Percentiles rank a stretch among this genome's conserved stretches.
Evolutionary conservation across 805 yeast species (phyloP).

Genomic region (Candida hungchunana): DNA sequence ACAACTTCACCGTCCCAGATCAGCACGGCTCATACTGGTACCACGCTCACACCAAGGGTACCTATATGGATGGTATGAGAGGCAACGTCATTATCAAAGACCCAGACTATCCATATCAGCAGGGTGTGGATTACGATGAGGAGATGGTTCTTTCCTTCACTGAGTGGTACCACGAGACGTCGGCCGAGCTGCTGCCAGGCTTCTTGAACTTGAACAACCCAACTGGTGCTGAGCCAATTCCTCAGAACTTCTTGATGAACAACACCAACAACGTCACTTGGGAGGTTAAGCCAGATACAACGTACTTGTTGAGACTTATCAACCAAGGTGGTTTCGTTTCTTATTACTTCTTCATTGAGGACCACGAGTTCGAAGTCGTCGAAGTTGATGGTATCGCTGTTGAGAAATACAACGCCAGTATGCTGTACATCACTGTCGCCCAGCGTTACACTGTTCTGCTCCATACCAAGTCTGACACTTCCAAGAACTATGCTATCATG

Average conservation of each 20-base stretch:
- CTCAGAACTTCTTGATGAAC: constrained; percentile 73
- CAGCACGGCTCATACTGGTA: constrained; percentile 96
- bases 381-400: constrained; percentile 92
- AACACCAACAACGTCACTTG: constrained; percentile 76
- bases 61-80: constrained; percentile 92
- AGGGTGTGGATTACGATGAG: constrained; percentile 61
- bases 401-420: constrained; percentile 64
- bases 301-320: constrained; percentile 75
- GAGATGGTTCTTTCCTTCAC: constrained; percentile 64
- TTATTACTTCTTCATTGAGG: constrained; percentile 85
- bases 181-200: constrained; percentile 42
- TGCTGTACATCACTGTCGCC: constrained; percentile 81
- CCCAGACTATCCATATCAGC: constrained; percentile 48
- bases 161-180: constrained; percentile 81
- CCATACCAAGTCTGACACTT: constrained; percentile 59
- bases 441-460: constrained; percentile 85
- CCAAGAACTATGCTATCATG: constrained; percentile 76
- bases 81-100: constrained; percentile 69
- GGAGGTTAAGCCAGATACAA: constrained; percentile 77
- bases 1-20: constrained; percentile 79
- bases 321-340: constrained; percentile 92
- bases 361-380: constrained; percentile 78
- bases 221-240: constrained; percentile 98
- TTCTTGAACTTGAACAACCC: constrained; percentile 82
- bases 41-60: constrained; percentile 89